Percentiles rank a stretch among this genome's conserved stretches.
Evolutionary conservation across 805 yeast genomes (phyloP).

Genomic region (Kazachstania viticola): DNA sequence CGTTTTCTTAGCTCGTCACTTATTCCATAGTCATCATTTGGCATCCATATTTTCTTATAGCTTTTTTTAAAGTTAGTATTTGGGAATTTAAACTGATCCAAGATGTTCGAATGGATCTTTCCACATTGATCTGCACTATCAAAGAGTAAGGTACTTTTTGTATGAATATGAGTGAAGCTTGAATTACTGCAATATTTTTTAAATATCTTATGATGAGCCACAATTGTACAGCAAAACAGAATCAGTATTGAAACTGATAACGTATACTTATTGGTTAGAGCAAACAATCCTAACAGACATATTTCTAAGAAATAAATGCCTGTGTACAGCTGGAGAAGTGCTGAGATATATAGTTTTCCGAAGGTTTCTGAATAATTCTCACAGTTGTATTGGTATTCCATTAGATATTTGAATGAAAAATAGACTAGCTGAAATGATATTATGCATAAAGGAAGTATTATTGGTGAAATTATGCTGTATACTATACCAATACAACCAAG

Average conservation of each 20-base stretch:
- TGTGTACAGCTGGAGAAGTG: slow-evolving; percentile 63
- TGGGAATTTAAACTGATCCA: slow-evolving; percentile 2
- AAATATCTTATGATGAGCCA: slow-evolving; percentile 44
- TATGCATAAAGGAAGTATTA: slow-evolving; percentile 50
- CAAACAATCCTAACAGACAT: slow-evolving; percentile 65
- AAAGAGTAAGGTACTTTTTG: slow-evolving; percentile 1
- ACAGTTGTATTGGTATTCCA: slow-evolving; percentile 43
- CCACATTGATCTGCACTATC: slow-evolving; percentile 1
- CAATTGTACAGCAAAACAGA: slow-evolving; percentile 41
- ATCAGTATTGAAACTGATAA: slow-evolving; percentile 38
- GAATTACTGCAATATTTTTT: slow-evolving; percentile 6
- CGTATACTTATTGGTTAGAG: slow-evolving; percentile 41
- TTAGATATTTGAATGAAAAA: slow-evolving; percentile 59
- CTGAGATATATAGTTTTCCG: slow-evolving; percentile 64
- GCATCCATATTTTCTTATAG: slow-evolving; percentile 30
- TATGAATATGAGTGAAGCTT: slow-evolving; percentile 3
- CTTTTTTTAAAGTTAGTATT: slow-evolving; percentile 2
- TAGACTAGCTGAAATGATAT: slow-evolving; percentile 46
- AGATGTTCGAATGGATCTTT: background rate
- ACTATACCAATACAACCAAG: slow-evolving; percentile 69
- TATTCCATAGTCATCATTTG: slow-evolving; percentile 30
- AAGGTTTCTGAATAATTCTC: slow-evolving; percentile 47
- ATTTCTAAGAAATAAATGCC: slow-evolving; percentile 77
- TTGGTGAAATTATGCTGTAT: slow-evolving; percentile 70
- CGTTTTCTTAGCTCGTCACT: slow-evolving; percentile 15